Conservation (phyloP, 202 grass and related monocot species). For the Cymbopogon flexuosus region DNA sequence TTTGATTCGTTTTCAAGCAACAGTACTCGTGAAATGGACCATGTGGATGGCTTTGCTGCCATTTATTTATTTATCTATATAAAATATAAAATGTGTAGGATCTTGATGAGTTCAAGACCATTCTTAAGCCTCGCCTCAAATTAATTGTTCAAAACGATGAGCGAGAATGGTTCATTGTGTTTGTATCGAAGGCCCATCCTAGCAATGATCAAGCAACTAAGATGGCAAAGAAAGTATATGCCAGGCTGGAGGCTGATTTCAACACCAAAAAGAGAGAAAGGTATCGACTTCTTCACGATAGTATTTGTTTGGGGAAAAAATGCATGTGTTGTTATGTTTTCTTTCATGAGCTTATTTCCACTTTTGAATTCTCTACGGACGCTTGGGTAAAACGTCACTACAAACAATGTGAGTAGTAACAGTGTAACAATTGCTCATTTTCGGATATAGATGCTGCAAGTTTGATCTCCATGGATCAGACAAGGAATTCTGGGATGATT, state of each 20-base stretch:
- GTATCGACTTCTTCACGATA: slow-evolving; percentile 33
- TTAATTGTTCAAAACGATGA: slow-evolving; percentile 99
- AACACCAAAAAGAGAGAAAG: slow-evolving; percentile 96
- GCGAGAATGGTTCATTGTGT: slow-evolving; percentile 94
- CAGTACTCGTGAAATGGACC: neutral
- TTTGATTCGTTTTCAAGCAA: slow-evolving; percentile 14
- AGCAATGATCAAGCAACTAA: slow-evolving; percentile 88
- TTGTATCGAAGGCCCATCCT: slow-evolving; percentile 86
- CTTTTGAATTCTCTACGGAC: slow-evolving; percentile 14
- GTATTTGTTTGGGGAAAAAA: neutral
- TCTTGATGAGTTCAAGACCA: slow-evolving; percentile 97
- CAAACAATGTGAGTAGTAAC: neutral
- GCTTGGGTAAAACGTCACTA: neutral
- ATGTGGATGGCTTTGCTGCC: slow-evolving; percentile 21
- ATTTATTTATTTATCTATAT: neutral
- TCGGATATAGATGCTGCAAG: slow-evolving; percentile 80
- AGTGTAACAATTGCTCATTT: slow-evolving; percentile 17
- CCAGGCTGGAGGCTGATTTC: slow-evolving; percentile 89
- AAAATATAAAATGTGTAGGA: slow-evolving; percentile 47
- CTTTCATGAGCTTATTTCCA: slow-evolving; percentile 20
- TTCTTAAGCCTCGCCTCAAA: slow-evolving; percentile 93
- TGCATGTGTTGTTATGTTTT: slow-evolving; percentile 1
- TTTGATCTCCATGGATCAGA: slow-evolving; percentile 87
- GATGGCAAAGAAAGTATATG: slow-evolving; percentile 93
- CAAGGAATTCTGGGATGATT: slow-evolving; percentile 85